Conservation (phyloP, 768 basidiomycete species). For the Cantharellus anzutake region DNA sequence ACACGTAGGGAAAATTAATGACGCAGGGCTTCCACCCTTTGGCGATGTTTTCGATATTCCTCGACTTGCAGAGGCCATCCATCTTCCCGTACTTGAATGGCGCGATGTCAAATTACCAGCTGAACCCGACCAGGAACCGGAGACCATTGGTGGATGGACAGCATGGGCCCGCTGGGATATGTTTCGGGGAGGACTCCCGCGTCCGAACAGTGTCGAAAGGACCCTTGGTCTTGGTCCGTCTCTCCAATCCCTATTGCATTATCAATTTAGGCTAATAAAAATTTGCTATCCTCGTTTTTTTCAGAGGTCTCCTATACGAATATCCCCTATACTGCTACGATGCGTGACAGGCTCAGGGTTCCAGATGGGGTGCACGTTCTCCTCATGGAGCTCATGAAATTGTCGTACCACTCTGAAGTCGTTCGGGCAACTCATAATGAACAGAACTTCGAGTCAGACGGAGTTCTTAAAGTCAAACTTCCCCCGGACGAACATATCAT, state of each 20-base stretch:
- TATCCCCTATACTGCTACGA: constrained; percentile 7
- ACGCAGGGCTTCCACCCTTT: constrained; percentile 23
- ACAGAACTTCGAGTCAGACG: not conserved
- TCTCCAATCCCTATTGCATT: not conserved
- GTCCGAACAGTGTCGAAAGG: not conserved
- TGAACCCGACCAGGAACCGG: constrained; percentile 9
- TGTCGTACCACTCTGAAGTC: not conserved
- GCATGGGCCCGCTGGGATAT: constrained; percentile 18
- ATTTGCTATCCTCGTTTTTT: not conserved
- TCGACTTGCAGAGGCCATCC: constrained; percentile 26
- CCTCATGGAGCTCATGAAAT: constrained; percentile 10
- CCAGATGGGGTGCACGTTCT: constrained; percentile 4
- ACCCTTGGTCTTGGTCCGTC: constrained; percentile 16
- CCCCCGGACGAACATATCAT: constrained; percentile 11
- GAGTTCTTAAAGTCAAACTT: not conserved
- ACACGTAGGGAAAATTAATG: constrained; percentile 14
- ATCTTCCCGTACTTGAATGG: constrained; percentile 40
- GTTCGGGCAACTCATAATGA: too few species aligned
- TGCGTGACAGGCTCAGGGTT: not conserved
- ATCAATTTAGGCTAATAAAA: not conserved
- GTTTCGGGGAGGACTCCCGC: constrained; percentile 1
- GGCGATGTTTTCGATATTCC: constrained; percentile 43
- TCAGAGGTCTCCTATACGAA: constrained; percentile 15
- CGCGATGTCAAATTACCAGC: constrained; percentile 33
- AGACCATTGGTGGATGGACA: constrained; percentile 24